Conservation (phyloP, 2,329 filamentous ascomycete species). For the Beauveria bassiana region DNA sequence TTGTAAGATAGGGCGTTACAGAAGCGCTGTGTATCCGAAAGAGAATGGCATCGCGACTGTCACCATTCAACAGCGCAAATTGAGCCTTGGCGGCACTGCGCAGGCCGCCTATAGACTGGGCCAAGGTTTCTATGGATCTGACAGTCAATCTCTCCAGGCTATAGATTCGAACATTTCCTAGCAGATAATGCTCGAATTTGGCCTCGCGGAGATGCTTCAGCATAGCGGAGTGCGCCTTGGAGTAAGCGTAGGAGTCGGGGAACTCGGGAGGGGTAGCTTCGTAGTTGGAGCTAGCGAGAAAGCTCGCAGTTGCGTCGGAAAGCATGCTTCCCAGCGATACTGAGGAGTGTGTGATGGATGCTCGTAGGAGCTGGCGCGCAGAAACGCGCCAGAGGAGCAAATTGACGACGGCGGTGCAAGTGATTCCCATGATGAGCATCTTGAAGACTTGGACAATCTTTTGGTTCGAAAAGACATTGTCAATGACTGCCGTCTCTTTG, state of each 20-base stretch:
- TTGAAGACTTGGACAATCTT: constrained; percentile 48
- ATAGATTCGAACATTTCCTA: constrained; percentile 70
- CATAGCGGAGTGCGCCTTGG: constrained; percentile 51
- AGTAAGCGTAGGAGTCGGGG: constrained; percentile 48
- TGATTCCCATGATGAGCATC: constrained; percentile 70
- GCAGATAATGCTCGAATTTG: constrained; percentile 73
- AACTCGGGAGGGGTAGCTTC: constrained; percentile 31
- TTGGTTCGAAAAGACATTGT: constrained; percentile 65
- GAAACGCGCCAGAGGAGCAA: constrained; percentile 68
- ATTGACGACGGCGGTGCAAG: constrained; percentile 61
- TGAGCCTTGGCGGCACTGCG: constrained; percentile 80
- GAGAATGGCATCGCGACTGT: constrained; percentile 1
- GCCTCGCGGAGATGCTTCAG: constrained; percentile 71
- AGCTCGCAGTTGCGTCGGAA: constrained; percentile 67
- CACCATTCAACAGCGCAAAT: constrained; percentile 64
- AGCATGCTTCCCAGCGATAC: constrained; percentile 71
- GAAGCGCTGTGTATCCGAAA: constrained; percentile 1
- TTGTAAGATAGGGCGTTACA: neutral
- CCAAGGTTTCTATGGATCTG: constrained; percentile 70
- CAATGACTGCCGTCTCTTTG: constrained; percentile 76
- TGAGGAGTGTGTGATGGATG: constrained; percentile 64
- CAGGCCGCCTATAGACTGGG: constrained; percentile 79
- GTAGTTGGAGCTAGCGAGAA: constrained; percentile 69
- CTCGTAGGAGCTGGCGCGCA: constrained; percentile 60
- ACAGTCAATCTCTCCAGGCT: constrained; percentile 67